Base-by-base conservation (phyloP, 1,284 basidiomycete species). In the Heterobasidion occidentale region DNA sequence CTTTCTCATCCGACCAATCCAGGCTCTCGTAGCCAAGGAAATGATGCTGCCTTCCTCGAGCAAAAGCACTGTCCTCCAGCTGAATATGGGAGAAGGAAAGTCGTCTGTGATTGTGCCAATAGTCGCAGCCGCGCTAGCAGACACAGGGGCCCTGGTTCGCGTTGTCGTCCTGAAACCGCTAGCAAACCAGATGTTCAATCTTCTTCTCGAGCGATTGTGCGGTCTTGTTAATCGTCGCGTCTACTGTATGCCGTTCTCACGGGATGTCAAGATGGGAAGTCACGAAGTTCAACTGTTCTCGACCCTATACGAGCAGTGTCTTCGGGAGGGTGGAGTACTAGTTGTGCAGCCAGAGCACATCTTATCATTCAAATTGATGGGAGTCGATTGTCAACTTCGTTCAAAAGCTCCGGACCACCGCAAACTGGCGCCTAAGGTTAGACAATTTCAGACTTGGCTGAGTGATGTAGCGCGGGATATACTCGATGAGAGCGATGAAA, bases 71-170 rank as follows among this genome's bases (percentile, higher is more conserved):
- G 62, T 71, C 3, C 66, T 78, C 36, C 80, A 83, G 55, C 71
- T 83, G 17, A 81, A 82, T 49, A 82, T 83, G 81, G 80, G 80
- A 1, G 80, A 82, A 59, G 81, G 81, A 4, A 82, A 82, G 59
- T 75, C 79, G 1, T 77, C 77, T 0, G 80, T 81, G 5, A 81
- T 82, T 34, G 69, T 76, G 0, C 79, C 80, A 1, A 65, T 81
- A 15, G 67, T 71, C 19, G 66, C 71, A 0, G 63, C 70, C 0
- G 58, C 68, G 20, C 64, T 81, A 3, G 74, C 81, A 0, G 65
- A 80, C 60, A 70, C 74, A 0, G 45, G 65, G 3, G 73, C 67
- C 14, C 67, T 82, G 3, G 73, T 75, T 4, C 70, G 80, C 9
- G 72, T 82, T 8, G 62, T 80, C 2, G 74, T 78, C 20, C 70